phyloP scores from a whole-genome alignment of 345 rosid species.

The Populus davidiana region DNA sequence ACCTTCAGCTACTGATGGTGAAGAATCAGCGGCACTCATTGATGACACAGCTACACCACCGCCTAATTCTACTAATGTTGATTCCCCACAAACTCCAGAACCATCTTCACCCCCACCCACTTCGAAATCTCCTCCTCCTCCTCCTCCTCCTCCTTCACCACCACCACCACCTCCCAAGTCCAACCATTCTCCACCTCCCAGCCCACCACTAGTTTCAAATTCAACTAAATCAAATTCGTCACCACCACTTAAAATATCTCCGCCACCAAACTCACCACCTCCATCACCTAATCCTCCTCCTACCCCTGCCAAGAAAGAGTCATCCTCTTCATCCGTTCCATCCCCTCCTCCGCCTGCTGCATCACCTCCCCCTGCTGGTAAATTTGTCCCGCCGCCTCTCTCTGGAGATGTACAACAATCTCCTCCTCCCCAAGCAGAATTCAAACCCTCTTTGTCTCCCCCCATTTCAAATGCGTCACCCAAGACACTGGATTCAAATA shows the following conservation, averaged over 20 bases:
- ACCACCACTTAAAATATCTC: conserved; percentile 3
- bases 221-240: neutral
- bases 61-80: neutral
- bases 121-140: neutral
- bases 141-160: conserved; percentile 5
- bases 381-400: conserved; percentile 1
- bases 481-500: neutral
- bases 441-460: conserved; percentile 7
- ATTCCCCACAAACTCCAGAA: conserved; percentile 17
- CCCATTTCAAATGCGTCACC: conserved; percentile 9
- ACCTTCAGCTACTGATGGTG: neutral
- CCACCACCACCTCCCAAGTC: neutral
- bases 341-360: conserved; percentile 17
- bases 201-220: neutral
- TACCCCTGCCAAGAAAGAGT: conserved; percentile 18
- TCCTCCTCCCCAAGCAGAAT: conserved; percentile 8
- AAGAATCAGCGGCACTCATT: neutral
- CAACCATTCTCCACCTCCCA: conserved; percentile 9
- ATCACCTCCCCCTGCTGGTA: conserved; percentile 13
- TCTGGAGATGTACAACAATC: neutral
- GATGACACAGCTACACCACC: neutral
- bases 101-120: conserved; percentile 25
- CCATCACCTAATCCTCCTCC: conserved; percentile 19
- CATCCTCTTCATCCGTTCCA: conserved; percentile 29
- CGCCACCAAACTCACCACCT: conserved; percentile 13